These are phyloP conservation scores for Sanghuangporus baumii DNA, from an alignment of 1,284 basidiomycete genomes.

Conservation along the genomic window DNA sequence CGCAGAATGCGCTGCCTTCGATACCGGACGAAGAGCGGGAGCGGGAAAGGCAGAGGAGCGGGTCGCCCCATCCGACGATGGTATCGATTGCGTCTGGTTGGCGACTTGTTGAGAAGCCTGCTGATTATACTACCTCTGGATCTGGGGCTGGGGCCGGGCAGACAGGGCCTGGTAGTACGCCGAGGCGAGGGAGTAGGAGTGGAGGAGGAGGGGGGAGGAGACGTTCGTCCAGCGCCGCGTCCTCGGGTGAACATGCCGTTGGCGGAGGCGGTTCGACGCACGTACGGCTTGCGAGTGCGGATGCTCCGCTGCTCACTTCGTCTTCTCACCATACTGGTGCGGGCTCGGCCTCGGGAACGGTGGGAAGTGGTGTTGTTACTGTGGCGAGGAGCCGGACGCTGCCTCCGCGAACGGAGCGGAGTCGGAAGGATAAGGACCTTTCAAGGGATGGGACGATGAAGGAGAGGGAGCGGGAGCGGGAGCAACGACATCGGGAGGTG, in stretches of 20 bases:
- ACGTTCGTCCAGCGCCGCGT: slow-evolving; percentile 1
- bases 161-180: neutral
- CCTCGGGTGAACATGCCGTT: neutral
- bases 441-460: neutral
- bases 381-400: slow-evolving; percentile 57
- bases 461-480: slow-evolving; percentile 2
- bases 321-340: neutral
- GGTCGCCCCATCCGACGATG: slow-evolving; percentile 10
- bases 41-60: neutral
- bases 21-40: slow-evolving; percentile 1
- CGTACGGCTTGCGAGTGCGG: slow-evolving; percentile 8
- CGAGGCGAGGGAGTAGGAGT: neutral
- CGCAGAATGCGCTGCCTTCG: neutral
- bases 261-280: neutral
- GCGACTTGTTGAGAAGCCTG: slow-evolving; percentile 37
- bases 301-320: neutral
- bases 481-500: neutral
- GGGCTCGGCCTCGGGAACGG: neutral
- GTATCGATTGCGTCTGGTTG: slow-evolving; percentile 28
- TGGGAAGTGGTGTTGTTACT: slow-evolving; percentile 28
- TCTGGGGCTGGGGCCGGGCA: slow-evolving; percentile 23
- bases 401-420: slow-evolving; percentile 33
- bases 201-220: neutral
- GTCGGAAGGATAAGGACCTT: slow-evolving; percentile 17
- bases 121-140: slow-evolving; percentile 29